A percentile compares a stretch with the other conserved stretches of the same genome.
These are phyloP conservation scores for Cryptococcus jaspeensis DNA, from an alignment of 1,284 basidiomycete genomes.

Conservation along the genomic window DNA sequence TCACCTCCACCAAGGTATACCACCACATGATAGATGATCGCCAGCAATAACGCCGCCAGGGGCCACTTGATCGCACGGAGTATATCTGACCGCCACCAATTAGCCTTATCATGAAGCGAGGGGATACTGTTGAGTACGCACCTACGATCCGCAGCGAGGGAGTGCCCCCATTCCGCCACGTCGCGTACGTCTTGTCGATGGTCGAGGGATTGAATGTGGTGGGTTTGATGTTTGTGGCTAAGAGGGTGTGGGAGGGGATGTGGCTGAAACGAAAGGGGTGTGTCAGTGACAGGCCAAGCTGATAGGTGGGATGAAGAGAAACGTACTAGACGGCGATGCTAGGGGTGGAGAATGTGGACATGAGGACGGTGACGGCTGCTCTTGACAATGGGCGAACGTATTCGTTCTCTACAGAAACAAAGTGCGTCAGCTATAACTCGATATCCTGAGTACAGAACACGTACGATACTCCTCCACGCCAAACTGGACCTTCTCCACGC, in stretches of 20 bases:
- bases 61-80: constrained; percentile 31
- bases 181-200: constrained; percentile 35
- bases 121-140: constrained; percentile 14
- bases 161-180: constrained; percentile 40
- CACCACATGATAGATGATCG: constrained; percentile 36
- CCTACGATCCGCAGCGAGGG: constrained; percentile 27
- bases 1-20: constrained; percentile 36
- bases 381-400: constrained; percentile 51
- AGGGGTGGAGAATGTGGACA: constrained; percentile 46
- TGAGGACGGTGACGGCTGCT: constrained; percentile 45
- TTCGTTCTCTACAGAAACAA: constrained; percentile 26
- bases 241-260: constrained; percentile 40
- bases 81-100: constrained; percentile 22
- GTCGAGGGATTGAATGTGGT: constrained; percentile 30
- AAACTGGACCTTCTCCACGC: constrained; percentile 42
- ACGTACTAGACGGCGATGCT: constrained; percentile 50
- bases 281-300: not conserved
- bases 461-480: constrained; percentile 43
- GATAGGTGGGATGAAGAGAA: not conserved
- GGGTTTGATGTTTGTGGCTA: constrained; percentile 38
- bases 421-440: not conserved
- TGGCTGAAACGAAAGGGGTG: constrained; percentile 35
- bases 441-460: constrained; percentile 5
- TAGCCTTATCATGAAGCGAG: not conserved
- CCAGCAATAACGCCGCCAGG: constrained; percentile 34